A percentile compares a stretch with the other conserved stretches of the same genome.
phyloP scores from a whole-genome alignment of 140 eudicot genomes.

The Stevia rebaudiana region DNA sequence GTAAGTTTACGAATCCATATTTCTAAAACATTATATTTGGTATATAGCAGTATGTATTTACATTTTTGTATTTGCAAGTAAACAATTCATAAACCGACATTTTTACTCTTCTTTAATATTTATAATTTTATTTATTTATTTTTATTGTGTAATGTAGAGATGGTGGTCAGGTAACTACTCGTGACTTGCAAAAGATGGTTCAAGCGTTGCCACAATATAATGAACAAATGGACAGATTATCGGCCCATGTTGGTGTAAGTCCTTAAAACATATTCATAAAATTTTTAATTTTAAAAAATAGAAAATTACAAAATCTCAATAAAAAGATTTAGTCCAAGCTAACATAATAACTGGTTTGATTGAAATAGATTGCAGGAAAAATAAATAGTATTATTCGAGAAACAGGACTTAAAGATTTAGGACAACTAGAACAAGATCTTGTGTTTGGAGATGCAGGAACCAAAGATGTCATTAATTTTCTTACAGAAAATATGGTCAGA shows the following conservation, averaged over 20 bases:
- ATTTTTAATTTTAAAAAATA: too few relatives aligned
- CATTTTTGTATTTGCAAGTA: neutral
- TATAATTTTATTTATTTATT: too few relatives aligned
- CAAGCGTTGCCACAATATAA: slow-evolving; percentile 97
- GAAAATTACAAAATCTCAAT: neutral
- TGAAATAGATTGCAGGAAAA: slow-evolving; percentile 78
- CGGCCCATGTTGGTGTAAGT: slow-evolving; percentile 96
- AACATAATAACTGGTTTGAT: slow-evolving; percentile 2
- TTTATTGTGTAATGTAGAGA: slow-evolving; percentile 40
- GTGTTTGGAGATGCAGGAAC: slow-evolving; percentile 98
- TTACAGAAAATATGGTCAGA: slow-evolving; percentile 50
- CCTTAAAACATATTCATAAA: slow-evolving; percentile 1
- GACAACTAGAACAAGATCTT: slow-evolving; percentile 90
- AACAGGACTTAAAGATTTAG: slow-evolving; percentile 64
- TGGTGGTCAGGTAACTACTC: slow-evolving; percentile 72
- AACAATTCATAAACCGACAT: neutral
- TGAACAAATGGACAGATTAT: slow-evolving; percentile 85
- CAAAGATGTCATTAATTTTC: slow-evolving; percentile 64
- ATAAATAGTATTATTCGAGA: slow-evolving; percentile 65
- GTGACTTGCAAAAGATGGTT: slow-evolving; percentile 88
- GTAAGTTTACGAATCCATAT: slow-evolving; percentile 33
- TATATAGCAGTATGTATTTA: neutral
- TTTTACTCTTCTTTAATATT: neutral
- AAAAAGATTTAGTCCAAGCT: neutral
- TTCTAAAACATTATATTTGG: slow-evolving; percentile 4